Percentiles rank a stretch among this genome's conserved stretches.
Evolutionary conservation across 345 rosid genomes (phyloP).

Genomic region (Erysimum cheiranthoides): DNA sequence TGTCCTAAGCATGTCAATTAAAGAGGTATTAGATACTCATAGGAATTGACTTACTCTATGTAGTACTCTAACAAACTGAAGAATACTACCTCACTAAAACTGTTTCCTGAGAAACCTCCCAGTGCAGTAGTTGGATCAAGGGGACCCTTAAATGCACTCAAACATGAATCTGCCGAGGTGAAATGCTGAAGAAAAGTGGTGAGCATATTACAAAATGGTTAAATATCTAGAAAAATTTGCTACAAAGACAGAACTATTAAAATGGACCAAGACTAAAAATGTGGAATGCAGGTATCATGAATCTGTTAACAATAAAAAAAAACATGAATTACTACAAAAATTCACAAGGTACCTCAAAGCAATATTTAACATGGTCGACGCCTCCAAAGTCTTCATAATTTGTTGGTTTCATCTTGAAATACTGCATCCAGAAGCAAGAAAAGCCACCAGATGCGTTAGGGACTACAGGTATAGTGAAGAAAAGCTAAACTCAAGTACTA

Average conservation of each 20-base stretch:
- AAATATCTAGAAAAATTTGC: not conserved
- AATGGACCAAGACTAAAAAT: not conserved
- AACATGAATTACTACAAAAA: not conserved
- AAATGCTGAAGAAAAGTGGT: slow-evolving; percentile 67
- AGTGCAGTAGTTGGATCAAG: slow-evolving; percentile 93
- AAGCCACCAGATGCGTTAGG: slow-evolving; percentile 29
- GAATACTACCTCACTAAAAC: slow-evolving; percentile 75
- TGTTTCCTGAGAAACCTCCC: slow-evolving; percentile 93
- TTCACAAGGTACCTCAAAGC: slow-evolving; percentile 74
- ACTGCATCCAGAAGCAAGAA: slow-evolving; percentile 53
- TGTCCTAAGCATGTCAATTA: slow-evolving; percentile 51
- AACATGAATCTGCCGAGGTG: slow-evolving; percentile 82
- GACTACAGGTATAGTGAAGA: slow-evolving; percentile 5
- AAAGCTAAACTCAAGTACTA: slow-evolving; percentile 12
- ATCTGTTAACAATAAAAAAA: not conserved
- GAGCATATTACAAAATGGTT: slow-evolving; percentile 8
- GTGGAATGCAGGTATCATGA: not conserved
- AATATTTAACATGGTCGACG: slow-evolving; percentile 83
- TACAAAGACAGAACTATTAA: not conserved
- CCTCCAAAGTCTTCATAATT: slow-evolving; percentile 73
- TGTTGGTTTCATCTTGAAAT: slow-evolving; percentile 85
- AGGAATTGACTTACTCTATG: slow-evolving; percentile 9
- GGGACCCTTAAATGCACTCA: slow-evolving; percentile 97
- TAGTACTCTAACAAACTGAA: slow-evolving; percentile 26
- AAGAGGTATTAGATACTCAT: slow-evolving; percentile 37